Base-by-base conservation (phyloP, 2,329 filamentous ascomycete genomes). In the Coniella lustricola region DNA sequence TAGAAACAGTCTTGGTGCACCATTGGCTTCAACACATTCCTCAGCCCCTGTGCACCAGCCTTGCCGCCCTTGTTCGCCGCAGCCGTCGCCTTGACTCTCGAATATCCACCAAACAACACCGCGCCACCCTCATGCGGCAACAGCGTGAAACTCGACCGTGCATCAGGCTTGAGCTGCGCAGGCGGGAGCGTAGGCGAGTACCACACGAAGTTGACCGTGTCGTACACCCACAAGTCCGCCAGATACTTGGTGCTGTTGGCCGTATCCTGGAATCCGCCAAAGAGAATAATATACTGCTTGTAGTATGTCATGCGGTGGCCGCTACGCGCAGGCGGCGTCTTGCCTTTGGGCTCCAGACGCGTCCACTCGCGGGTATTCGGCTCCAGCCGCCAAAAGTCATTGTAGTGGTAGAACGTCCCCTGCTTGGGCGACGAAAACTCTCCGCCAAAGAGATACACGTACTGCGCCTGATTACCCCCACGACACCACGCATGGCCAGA, bases 401-500 rank as follows among this genome's bases (percentile, higher is more conserved):
- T 95, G 71, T 98, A 98, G 67, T 98, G 93, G 66, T 98, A 96
- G 62, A 98, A 98, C 0, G 91, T 97, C 3, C 93, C 93, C 67
- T 97, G 93, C 64, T 96, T 97, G 2, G 93, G 93, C 22, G 85
- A 91, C 50, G 87, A 94, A 66, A 98, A 98, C 68, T 98, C 93
- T 53, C 91, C 93, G 55, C 93, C 93, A 61, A 97, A 97, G 14
- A 98, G 71, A 64, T 95, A 98, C 45, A 97, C 79, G 31, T 86
- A 82, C 54, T 85, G 86, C 14, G 84, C 79, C 52, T 73, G 74
- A 66, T 96, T 95, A 41, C 86, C 87, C 49, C 87, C 90, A 50
- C 90, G 80, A 60, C 88, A 94, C 89, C 90, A 96, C 14, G 93
- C 91, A 75, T 97, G 93, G 2, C 93, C 93, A 52, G 85, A 91